A percentile compares a stretch with the other conserved stretches of the same genome.
Conservation (phyloP, 176 grass and related monocot genomes). For the Musa troglodytarum region DNA sequence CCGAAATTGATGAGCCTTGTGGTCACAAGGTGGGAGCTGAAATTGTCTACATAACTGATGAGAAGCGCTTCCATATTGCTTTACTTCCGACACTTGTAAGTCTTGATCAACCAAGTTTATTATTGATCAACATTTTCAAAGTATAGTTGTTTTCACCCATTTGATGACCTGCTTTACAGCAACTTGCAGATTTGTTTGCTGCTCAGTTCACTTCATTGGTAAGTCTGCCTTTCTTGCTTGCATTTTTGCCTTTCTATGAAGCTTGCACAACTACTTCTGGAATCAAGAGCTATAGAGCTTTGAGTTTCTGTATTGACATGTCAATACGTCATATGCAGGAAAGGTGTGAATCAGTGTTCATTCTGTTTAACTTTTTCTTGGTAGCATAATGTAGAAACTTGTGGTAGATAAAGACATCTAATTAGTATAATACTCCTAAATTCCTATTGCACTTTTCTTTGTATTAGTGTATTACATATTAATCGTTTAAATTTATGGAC, state of each 20-base stretch:
- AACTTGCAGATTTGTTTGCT: slow-evolving; percentile 41
- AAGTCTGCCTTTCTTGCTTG: slow-evolving; percentile 15
- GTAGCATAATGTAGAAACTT: no score
- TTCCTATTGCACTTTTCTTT: no score
- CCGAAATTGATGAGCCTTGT: slow-evolving; percentile 23
- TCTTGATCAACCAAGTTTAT: not conserved
- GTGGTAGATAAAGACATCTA: no score
- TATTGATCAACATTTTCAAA: not conserved
- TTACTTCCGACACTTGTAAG: slow-evolving; percentile 39
- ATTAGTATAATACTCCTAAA: no score
- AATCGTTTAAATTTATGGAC: no score
- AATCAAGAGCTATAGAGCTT: no score
- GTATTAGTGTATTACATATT: no score
- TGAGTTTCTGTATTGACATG: no score
- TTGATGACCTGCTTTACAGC: slow-evolving; percentile 29
- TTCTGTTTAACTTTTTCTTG: no score
- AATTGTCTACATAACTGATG: slow-evolving; percentile 29
- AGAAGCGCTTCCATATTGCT: slow-evolving; percentile 10
- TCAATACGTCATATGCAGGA: no score
- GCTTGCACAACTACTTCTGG: not conserved
- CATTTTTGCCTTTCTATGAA: not conserved
- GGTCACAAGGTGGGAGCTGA: slow-evolving; percentile 31
- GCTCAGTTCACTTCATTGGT: slow-evolving; percentile 47
- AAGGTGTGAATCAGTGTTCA: no score
- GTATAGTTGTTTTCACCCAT: slow-evolving; percentile 8